Conservation (phyloP, 768 basidiomycete species). For the Kwoniella pini region DNA sequence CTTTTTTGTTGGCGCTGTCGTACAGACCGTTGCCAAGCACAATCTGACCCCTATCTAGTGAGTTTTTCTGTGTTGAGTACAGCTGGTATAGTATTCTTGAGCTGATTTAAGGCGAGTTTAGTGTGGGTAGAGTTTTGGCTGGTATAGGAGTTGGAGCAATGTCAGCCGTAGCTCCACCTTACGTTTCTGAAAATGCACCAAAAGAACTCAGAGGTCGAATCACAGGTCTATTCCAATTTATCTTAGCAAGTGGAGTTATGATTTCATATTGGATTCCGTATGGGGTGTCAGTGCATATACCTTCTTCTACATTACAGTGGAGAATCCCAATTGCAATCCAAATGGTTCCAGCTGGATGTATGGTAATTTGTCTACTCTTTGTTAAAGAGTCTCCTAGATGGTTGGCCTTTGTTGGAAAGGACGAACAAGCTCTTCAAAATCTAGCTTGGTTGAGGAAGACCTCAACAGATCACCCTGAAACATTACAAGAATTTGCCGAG, state of each 20-base stretch:
- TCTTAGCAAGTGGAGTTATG: slow-evolving; percentile 82
- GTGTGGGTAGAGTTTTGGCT: slow-evolving; percentile 68
- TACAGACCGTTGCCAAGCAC: too few species aligned
- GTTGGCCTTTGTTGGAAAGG: slow-evolving; percentile 51
- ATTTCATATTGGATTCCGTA: slow-evolving; percentile 59
- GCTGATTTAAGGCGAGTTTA: too few species aligned
- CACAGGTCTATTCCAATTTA: slow-evolving; percentile 82
- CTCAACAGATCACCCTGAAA: slow-evolving; percentile 48
- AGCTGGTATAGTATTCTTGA: too few species aligned
- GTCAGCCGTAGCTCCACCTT: slow-evolving; percentile 69
- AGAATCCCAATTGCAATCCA: slow-evolving; percentile 47
- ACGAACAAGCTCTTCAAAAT: slow-evolving; percentile 60
- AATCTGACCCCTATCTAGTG: background rate
- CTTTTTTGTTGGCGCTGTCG: too few species aligned
- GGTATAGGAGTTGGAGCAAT: slow-evolving; percentile 82
- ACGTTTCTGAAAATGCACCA: slow-evolving; percentile 81
- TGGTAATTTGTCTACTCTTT: slow-evolving; percentile 44
- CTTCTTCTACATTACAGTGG: slow-evolving; percentile 23
- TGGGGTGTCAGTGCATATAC: slow-evolving; percentile 27
- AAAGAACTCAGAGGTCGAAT: slow-evolving; percentile 87
- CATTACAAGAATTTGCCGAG: slow-evolving; percentile 59
- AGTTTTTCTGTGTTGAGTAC: background rate
- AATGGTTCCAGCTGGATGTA: slow-evolving; percentile 55
- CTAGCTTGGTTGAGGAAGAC: slow-evolving; percentile 55
- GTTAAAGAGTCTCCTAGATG: slow-evolving; percentile 54